These are phyloP conservation scores for Zymoseptoria brevis DNA, from an alignment of 2,329 filamentous ascomycete genomes.

Conservation along the genomic window DNA sequence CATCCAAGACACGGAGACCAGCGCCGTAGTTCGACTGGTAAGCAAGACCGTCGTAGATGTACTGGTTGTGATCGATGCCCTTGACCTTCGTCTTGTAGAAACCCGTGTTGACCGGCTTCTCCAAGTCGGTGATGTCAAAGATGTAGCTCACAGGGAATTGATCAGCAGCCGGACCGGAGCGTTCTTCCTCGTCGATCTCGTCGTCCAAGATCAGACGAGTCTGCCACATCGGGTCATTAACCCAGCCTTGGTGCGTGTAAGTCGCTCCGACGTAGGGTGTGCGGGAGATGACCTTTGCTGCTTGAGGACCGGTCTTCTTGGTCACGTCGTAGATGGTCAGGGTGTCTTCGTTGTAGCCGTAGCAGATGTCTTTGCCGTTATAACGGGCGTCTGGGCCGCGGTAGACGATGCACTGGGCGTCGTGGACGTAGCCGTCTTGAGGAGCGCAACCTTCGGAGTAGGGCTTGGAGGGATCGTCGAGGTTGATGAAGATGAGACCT, in stretches of 20 bases:
- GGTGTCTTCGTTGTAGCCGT: slow-evolving; percentile 45
- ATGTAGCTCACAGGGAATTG: slow-evolving; percentile 37
- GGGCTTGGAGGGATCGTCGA: slow-evolving; percentile 45
- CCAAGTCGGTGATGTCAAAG: slow-evolving; percentile 42
- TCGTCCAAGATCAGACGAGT: slow-evolving; percentile 46
- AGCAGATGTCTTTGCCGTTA: slow-evolving; percentile 43
- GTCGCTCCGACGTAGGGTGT: slow-evolving; percentile 43
- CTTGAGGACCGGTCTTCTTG: slow-evolving; percentile 30
- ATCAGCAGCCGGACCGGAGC: slow-evolving; percentile 9
- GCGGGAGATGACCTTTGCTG: slow-evolving; percentile 38
- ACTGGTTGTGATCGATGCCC: slow-evolving; percentile 39
- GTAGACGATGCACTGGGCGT: slow-evolving; percentile 48
- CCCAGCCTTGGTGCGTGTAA: slow-evolving; percentile 50
- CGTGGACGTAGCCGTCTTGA: slow-evolving; percentile 49
- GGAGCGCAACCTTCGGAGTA: slow-evolving; percentile 43
- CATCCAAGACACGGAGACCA: slow-evolving; percentile 32
- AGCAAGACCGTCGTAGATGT: slow-evolving; percentile 31
- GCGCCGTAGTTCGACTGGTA: slow-evolving; percentile 35
- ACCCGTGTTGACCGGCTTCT: slow-evolving; percentile 35
- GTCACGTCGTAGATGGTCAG: slow-evolving; percentile 41
- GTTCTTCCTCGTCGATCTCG: slow-evolving; percentile 43
- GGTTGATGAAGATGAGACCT: slow-evolving; percentile 48
- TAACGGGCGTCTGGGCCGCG: slow-evolving; percentile 41
- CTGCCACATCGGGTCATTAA: slow-evolving; percentile 36
- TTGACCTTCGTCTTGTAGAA: slow-evolving; percentile 30